Evolutionary conservation across 2,329 filamentous ascomycete genomes (phyloP), one percentile per base, ranked within the genome.

Genomic region (Waltergamsia citrina): DNA sequence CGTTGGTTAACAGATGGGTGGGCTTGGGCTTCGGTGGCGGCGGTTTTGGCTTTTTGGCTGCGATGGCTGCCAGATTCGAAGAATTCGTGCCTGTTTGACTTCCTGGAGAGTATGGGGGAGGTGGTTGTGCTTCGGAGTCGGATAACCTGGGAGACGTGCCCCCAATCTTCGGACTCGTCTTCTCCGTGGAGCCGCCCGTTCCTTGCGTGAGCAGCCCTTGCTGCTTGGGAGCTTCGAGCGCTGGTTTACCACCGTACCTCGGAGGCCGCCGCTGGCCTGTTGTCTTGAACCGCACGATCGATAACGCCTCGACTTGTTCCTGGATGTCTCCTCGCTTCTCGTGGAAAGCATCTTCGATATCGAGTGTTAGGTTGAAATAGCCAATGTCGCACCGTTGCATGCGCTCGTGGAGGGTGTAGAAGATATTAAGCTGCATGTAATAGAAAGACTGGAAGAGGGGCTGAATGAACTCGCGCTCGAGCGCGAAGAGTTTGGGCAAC

Each of bases 391-490:
- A 87, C 45, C 74, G 78, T 63, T 98, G 92, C 92, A 98, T 98
- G 62, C 81, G 86, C 61, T 96, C 90, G 57, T 98, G 92, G 35
- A 98, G 70, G 1, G 92, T 98, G 62, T 98, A 98, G 59, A 96
- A 98, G 44, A 98, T 85, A 59, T 98, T 98, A 44, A 98, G 75
- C 60, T 98, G 92, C 92, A 98, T 98, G 68, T 96, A 98, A 64
- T 98, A 98, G 65, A 98, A 98, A 8, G 85, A 94, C 57, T 96
- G 92, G 70, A 98, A 98, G 7, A 98, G 75, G 3, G 92, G 92
- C 46, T 85, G 81, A 57, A 98, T 98, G 57, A 98, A 96, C 57
- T 96, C 83, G 43, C 81, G 76, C 59, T 98, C 92, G 14, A 98
- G 75, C 7, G 66, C 59, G 59, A 98, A 98, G 9, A 98, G 74